phyloP scores from a whole-genome alignment of 257 asterid species.

The Solanum habrochaites region DNA sequence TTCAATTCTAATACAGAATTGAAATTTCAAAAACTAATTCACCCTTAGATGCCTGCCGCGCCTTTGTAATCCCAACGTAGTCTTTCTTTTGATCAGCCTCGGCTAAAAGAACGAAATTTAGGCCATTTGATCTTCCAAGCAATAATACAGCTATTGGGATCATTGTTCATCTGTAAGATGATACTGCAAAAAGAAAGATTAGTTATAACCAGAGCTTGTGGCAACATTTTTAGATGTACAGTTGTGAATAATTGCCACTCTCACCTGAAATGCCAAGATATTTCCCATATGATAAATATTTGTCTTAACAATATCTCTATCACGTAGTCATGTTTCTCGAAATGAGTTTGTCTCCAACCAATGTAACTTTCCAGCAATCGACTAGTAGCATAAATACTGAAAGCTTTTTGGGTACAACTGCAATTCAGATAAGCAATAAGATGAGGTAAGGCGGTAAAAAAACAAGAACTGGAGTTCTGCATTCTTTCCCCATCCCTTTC shows the following conservation, averaged over 20 bases:
- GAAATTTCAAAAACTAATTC: background rate
- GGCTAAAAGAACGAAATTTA: background rate
- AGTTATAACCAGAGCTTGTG: background rate
- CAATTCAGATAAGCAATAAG: background rate
- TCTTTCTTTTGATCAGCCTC: background rate
- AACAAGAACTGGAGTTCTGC: background rate
- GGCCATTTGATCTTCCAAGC: background rate
- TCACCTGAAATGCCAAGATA: background rate
- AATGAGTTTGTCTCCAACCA: slow-evolving; percentile 54
- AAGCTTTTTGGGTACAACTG: slow-evolving; percentile 56
- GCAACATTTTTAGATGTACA: background rate
- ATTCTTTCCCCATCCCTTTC: background rate
- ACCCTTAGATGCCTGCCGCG: background rate
- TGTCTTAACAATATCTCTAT: background rate
- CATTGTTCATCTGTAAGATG: background rate
- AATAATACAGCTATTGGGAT: background rate
- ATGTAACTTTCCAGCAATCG: slow-evolving; percentile 77
- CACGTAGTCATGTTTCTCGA: slow-evolving; percentile 46
- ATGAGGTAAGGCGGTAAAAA: background rate
- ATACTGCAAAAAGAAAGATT: background rate
- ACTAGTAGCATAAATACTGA: slow-evolving; percentile 79
- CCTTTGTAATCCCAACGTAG: background rate
- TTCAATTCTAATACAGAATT: background rate
- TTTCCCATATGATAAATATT: background rate
- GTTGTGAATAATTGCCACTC: background rate